These are phyloP conservation scores for Coemansia sp. DNA, from an alignment of 192 early-diverging fungal genomes.

Conservation along the genomic window DNA sequence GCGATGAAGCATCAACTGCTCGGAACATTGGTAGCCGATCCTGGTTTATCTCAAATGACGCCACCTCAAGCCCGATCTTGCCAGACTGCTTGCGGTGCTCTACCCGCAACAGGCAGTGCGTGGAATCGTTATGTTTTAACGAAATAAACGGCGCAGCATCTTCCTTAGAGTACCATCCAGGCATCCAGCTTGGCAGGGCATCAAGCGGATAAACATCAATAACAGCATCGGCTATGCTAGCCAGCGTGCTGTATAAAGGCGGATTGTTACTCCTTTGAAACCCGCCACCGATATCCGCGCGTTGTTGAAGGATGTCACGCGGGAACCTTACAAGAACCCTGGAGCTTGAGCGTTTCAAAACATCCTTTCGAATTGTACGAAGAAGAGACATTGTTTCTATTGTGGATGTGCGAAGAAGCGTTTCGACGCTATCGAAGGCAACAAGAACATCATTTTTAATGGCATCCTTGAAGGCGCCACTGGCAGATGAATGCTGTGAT, in stretches of 20 bases:
- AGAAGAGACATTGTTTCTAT: slow-evolving; percentile 28
- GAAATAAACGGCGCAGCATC: slow-evolving; percentile 23
- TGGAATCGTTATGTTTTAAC: slow-evolving; percentile 28
- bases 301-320: slow-evolving; percentile 21
- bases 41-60: slow-evolving; percentile 35
- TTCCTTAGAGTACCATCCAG: slow-evolving; percentile 54
- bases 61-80: slow-evolving; percentile 41
- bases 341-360: slow-evolving; percentile 7
- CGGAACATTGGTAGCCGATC: slow-evolving; percentile 24
- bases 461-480: not conserved
- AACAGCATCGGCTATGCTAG: slow-evolving; percentile 31
- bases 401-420: slow-evolving; percentile 27
- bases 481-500: not conserved
- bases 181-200: slow-evolving; percentile 44
- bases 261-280: not conserved
- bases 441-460: slow-evolving; percentile 2
- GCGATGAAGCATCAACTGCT: slow-evolving; percentile 1
- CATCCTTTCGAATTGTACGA: slow-evolving; percentile 19
- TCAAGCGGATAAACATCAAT: slow-evolving; percentile 39
- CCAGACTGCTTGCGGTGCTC: slow-evolving; percentile 50
- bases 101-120: slow-evolving; percentile 31
- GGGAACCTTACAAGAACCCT: slow-evolving; percentile 39
- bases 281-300: not conserved
- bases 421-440: slow-evolving; percentile 38
- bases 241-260: slow-evolving; percentile 6